Evolutionary conservation across 352 stramenopile species (phyloP).

Genomic region (Pythium coloratum): DNA sequence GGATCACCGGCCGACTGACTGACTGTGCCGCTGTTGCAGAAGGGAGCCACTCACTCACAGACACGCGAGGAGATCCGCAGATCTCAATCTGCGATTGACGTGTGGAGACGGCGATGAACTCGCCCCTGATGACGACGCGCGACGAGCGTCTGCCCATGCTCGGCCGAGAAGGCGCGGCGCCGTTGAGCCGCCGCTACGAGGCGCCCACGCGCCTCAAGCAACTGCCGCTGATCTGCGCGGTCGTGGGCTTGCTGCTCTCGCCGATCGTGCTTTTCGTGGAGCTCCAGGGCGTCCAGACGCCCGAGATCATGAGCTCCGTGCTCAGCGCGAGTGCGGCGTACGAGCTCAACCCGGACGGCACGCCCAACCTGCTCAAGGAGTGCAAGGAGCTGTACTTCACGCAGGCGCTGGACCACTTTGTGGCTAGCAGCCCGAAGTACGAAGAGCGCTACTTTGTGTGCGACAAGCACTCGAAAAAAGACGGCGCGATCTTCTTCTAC

Average conservation of each 20-base stretch:
- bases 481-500: constrained; percentile 92
- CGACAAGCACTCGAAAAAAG: constrained; percentile 56
- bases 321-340: constrained; percentile 17
- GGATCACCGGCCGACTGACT: background rate
- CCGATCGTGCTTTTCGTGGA: constrained; percentile 37
- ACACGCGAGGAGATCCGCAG: background rate
- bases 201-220: constrained; percentile 26
- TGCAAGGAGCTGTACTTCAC: constrained; percentile 76
- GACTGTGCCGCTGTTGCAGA: background rate
- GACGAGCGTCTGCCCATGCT: constrained; percentile 38
- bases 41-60: background rate
- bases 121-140: constrained; percentile 1
- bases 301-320: background rate
- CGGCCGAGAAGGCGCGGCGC: constrained; percentile 1
- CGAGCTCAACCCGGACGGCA: constrained; percentile 40
- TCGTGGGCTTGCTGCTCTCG: constrained; percentile 33
- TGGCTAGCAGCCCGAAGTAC: constrained; percentile 57
- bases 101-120: background rate
- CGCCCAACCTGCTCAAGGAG: constrained; percentile 47
- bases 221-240: constrained; percentile 36
- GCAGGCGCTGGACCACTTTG: constrained; percentile 80
- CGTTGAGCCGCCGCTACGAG: constrained; percentile 7
- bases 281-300: constrained; percentile 17
- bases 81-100: background rate
- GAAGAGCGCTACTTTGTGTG: constrained; percentile 91